These are phyloP conservation scores for Sordariomycetes sp. DNA, from an alignment of 2,329 filamentous ascomycete genomes.

Conservation along the genomic window DNA sequence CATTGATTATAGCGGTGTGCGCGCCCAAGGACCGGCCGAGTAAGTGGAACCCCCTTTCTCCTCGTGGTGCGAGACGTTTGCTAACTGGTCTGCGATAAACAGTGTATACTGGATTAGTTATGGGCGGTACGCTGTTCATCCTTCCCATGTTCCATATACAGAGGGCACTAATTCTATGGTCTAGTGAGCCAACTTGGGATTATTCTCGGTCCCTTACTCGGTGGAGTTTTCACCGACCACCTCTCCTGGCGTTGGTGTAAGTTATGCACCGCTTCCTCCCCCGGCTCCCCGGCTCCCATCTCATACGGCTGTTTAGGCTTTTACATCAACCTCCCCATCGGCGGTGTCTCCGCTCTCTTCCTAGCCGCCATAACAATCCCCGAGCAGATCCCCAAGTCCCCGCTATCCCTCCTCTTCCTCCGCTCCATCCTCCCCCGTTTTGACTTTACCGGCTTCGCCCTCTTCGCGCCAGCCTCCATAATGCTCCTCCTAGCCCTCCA, in stretches of 20 bases:
- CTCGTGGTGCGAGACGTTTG: neutral
- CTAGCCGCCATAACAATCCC: slow-evolving; percentile 22
- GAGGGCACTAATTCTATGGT: neutral
- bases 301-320: slow-evolving; percentile 18
- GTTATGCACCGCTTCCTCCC: slow-evolving; percentile 6
- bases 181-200: slow-evolving; percentile 25
- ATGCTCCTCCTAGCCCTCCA: slow-evolving; percentile 33
- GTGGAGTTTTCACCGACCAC: slow-evolving; percentile 24
- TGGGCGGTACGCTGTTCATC: neutral
- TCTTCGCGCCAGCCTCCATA: slow-evolving; percentile 30
- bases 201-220: slow-evolving; percentile 29
- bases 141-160: no score
- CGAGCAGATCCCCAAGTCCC: slow-evolving; percentile 17
- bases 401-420: slow-evolving; percentile 13
- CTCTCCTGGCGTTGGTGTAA: slow-evolving; percentile 31
- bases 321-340: slow-evolving; percentile 35
- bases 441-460: slow-evolving; percentile 28
- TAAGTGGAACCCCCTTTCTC: neutral
- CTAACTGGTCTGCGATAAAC: neutral
- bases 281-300: neutral
- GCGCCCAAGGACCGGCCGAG: slow-evolving; percentile 24
- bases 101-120: neutral
- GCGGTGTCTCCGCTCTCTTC: slow-evolving; percentile 20
- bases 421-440: slow-evolving; percentile 14
- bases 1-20: slow-evolving; percentile 14